phyloP scores from a whole-genome alignment of 768 basidiomycete genomes.

The Boletus rubescentipes region DNA sequence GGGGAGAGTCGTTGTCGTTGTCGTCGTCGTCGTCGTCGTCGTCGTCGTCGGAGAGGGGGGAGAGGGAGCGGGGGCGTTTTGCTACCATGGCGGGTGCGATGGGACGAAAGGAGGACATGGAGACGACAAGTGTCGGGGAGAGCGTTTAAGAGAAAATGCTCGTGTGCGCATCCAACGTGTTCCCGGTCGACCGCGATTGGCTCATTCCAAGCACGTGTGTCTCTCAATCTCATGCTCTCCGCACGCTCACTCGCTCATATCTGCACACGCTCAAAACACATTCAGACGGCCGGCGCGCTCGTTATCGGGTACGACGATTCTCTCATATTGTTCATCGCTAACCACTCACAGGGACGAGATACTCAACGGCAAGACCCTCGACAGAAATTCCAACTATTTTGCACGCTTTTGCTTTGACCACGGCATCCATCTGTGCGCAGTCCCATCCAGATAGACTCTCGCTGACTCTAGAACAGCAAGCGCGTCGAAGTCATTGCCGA shows the following conservation, averaged over 20 bases:
- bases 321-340: not conserved
- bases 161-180: conserved; percentile 26
- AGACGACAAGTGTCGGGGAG: not conserved
- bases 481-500: conserved; percentile 91
- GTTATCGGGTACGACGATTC: conserved; percentile 64
- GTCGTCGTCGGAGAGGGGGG: conserved; percentile 23
- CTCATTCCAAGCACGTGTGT: not conserved
- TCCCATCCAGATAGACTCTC: fast-evolving
- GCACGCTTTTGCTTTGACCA: conserved; percentile 88
- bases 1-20: conserved; percentile 17
- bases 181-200: conserved; percentile 17
- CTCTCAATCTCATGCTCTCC: not conserved
- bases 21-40: conserved; percentile 28
- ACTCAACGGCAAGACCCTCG: conserved; percentile 86
- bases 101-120: conserved; percentile 21
- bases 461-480: conserved; percentile 47
- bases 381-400: conserved; percentile 83
- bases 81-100: conserved; percentile 31
- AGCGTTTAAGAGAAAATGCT: conserved; percentile 10
- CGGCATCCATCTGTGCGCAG: conserved; percentile 69
- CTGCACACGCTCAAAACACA: conserved; percentile 25
- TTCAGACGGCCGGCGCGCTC: conserved; percentile 71
- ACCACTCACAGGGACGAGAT: conserved; percentile 71
- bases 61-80: conserved; percentile 38
- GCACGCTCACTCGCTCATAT: not conserved